Percentiles rank a stretch among this genome's conserved stretches.
Evolutionary conservation across 768 basidiomycete species (phyloP).

Genomic region (Leccinum arenicola): DNA sequence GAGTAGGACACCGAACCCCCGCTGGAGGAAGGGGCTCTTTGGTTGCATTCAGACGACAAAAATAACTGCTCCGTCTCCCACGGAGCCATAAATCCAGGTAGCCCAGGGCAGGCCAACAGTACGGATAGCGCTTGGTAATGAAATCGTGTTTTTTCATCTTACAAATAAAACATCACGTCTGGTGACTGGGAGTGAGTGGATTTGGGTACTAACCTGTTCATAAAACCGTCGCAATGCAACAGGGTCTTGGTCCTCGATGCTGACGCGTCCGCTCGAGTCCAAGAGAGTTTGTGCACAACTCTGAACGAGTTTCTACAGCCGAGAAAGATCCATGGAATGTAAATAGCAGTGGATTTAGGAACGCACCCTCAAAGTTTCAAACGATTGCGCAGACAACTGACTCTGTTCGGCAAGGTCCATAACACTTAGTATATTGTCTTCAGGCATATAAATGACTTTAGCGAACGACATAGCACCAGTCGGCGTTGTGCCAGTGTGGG

Average conservation of each 20-base stretch:
- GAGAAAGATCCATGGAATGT: background rate
- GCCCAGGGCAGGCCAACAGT: constrained; percentile 14
- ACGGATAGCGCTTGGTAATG: constrained; percentile 13
- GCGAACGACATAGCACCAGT: constrained; percentile 5
- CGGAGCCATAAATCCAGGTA: constrained; percentile 14
- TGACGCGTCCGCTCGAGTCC: background rate
- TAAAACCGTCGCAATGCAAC: constrained; percentile 9
- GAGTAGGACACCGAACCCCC: background rate
- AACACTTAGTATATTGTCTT: background rate
- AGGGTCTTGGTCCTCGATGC: constrained; percentile 14
- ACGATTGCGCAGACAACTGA: background rate
- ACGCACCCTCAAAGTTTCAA: constrained; percentile 10
- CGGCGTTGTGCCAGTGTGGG: background rate
- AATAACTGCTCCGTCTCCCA: background rate
- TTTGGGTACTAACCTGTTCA: constrained; percentile 9
- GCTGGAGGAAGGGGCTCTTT: background rate
- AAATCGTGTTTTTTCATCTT: constrained; percentile 15
- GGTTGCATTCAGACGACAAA: no score
- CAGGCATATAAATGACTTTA: constrained; percentile 11
- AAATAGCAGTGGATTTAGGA: background rate
- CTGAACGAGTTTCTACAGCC: constrained; percentile 3
- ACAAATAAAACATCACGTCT: background rate
- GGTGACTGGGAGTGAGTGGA: background rate
- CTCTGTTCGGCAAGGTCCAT: background rate
- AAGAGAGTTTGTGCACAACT: background rate